Percentiles rank a stretch among this genome's conserved stretches.
phyloP scores from a whole-genome alignment of 805 yeast species.

The Jamesozyma gamospora region DNA sequence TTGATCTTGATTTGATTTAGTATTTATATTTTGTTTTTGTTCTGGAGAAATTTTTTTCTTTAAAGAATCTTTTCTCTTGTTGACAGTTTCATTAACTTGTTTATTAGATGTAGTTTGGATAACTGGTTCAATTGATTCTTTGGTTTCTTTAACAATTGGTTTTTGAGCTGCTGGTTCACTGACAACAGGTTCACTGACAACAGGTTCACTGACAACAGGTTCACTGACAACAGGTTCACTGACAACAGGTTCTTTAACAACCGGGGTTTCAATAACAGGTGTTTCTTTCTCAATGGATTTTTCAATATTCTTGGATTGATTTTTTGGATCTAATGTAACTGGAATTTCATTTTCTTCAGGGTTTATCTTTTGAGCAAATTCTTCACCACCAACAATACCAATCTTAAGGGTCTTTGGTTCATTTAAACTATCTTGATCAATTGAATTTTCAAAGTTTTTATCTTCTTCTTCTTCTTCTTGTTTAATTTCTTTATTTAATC shows the following conservation, averaged over 20 bases:
- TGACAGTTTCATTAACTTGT: background rate
- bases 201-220: background rate
- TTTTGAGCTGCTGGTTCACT: slow-evolving; percentile 3
- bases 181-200: background rate
- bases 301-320: background rate
- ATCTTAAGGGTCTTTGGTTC: too few relatives aligned
- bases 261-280: background rate
- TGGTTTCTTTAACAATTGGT: background rate
- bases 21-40: background rate
- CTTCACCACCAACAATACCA: too few relatives aligned
- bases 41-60: background rate
- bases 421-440: too few relatives aligned
- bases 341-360: too few relatives aligned
- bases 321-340: too few relatives aligned
- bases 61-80: background rate
- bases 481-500: slow-evolving; percentile 19
- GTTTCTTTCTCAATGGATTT: background rate
- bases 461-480: slow-evolving; percentile 4
- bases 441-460: background rate
- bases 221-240: background rate
- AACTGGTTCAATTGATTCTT: background rate
- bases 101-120: slow-evolving; percentile 1
- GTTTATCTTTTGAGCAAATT: too few relatives aligned
- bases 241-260: slow-evolving; percentile 1
- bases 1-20: slow-evolving; percentile 1